Base-by-base conservation (phyloP, 2,329 filamentous ascomycete genomes). In the Aspergillus sclerotialis region DNA sequence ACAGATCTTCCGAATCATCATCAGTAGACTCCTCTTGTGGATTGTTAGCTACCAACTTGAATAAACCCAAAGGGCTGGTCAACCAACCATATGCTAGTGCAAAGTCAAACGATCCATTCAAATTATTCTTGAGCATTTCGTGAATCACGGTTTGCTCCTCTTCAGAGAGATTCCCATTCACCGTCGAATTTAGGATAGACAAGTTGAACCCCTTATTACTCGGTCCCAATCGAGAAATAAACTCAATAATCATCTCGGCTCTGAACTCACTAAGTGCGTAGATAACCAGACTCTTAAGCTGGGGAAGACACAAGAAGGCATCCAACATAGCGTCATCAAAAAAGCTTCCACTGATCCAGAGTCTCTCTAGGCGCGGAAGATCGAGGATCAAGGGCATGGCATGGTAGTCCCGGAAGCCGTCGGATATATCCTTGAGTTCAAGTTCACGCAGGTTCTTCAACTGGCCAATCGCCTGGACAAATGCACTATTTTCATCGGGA, bases 241-340 rank as follows among this genome's bases (percentile, higher is more conserved):
- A 61, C 16, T 54, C 46, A 25, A 60, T 38, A 13, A 61, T 55
- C 9, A 45, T 51, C 19, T 50, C 38, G 4, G 45, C 42, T 13
- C 46, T 53, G 36, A 62, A 61, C n/a, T 54, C 45, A n/a, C 51
- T 59, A 31, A 50, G 36, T 14, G 52, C 57, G 33, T 55, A 52
- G 18, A 62, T 46, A 6, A 42, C 45, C 13, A 62, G 46, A 19
- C 43, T 43, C 15, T 44, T 44, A 16, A 63, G 45, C 11, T 49
- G 48, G n/a, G 47, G 41, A 3, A 61, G 39, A 13, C 43, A 30
- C n/a, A 44, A 35, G 19, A 61, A 51, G 6, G 44, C 44, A 10
- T 31, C 28, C 42, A 44, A 53, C 12, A 56, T 42, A 5, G 46
- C 41, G 23, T 52, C 50, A 14, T 51, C 46, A n/a, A 59, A 53